Base-by-base conservation (phyloP, 441 rosid species). In the Cnidoscolus chayamansa region DNA sequence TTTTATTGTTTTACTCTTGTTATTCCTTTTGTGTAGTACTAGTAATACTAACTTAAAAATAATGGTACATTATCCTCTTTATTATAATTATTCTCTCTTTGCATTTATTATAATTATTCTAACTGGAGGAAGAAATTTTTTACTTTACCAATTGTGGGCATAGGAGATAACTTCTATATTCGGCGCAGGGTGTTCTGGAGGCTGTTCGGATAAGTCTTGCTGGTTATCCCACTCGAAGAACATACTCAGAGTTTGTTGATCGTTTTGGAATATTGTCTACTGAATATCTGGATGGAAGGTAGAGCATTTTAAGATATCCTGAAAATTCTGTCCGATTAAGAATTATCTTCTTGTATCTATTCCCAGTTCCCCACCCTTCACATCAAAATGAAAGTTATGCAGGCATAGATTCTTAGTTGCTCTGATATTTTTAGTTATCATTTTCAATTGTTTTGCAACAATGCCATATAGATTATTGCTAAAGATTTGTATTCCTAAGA, bases 181-280 rank as follows among this genome's bases (percentile, higher is more conserved):
- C 76, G 74, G 69, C 70, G 30, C 84, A 96, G 98, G 99, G 98
- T 83, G 99, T 96, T 76, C 67, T 96, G 76, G 99, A 93, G 87
- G 99, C 99, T 73, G 96, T 96, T 83, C 94, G 98, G 74, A 96
- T 96, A 72, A 91, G 99, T 86, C 84, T 96, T 74, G 99, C 99
- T 40, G 98, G 97, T 79, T 96, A 96, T 86, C 98, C 99, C 51
- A 89, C 99, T 54, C 87, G 97, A 84, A 87, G 94, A 84, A 80
- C 87, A 61, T 93, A 85, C 79, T 80, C 94, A 60, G 97, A 93
- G 79, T 96, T 96, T 80, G 93, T 91, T 74, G 98, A 96, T 79
- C 97, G 99, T 63, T 96, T 90, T 87, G 99, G 98, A 78, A 70
- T 93, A 63, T 79, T 96, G 71, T 81, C 87, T 80, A 87, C 84